These are phyloP conservation scores for Colletotrichum sidae DNA, from an alignment of 2,329 filamentous ascomycete genomes.

Conservation along the genomic window DNA sequence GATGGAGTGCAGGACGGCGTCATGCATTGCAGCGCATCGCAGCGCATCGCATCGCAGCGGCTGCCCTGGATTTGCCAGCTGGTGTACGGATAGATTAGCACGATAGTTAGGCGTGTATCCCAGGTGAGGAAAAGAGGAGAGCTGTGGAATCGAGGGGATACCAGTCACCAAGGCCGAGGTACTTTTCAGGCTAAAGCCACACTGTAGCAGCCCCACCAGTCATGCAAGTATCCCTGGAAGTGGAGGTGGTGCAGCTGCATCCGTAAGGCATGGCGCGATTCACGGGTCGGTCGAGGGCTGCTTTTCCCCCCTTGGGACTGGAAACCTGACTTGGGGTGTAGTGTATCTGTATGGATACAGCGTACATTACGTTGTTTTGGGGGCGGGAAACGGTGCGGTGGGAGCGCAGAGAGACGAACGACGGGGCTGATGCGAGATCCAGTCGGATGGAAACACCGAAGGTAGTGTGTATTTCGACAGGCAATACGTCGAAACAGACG, in stretches of 20 bases:
- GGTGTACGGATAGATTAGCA: background rate
- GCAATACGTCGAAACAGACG: too few species aligned
- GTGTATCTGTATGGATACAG: too few species aligned
- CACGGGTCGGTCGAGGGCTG: background rate
- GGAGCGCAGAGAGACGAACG: slow-evolving; percentile 11
- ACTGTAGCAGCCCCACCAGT: background rate
- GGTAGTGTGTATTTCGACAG: too few species aligned
- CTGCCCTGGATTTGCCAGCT: background rate
- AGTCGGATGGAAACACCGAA: too few species aligned
- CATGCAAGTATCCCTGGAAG: background rate
- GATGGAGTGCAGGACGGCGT: slow-evolving; percentile 25
- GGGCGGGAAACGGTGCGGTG: background rate
- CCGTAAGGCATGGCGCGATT: slow-evolving; percentile 29
- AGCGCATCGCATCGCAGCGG: slow-evolving; percentile 22
- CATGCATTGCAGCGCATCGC: slow-evolving; percentile 22
- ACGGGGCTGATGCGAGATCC: slow-evolving; percentile 24
- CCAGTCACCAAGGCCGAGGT: too few species aligned
- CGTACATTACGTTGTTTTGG: background rate
- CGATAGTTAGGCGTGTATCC: background rate
- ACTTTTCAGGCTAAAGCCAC: too few species aligned
- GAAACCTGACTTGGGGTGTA: too few species aligned
- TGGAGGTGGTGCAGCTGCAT: background rate
- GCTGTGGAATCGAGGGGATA: background rate
- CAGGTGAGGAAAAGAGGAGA: background rate
- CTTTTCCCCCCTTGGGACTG: too few species aligned